These are phyloP conservation scores for Extremus antarcticus DNA, from an alignment of 495 filamentous ascomycete genomes.

Conservation along the genomic window DNA sequence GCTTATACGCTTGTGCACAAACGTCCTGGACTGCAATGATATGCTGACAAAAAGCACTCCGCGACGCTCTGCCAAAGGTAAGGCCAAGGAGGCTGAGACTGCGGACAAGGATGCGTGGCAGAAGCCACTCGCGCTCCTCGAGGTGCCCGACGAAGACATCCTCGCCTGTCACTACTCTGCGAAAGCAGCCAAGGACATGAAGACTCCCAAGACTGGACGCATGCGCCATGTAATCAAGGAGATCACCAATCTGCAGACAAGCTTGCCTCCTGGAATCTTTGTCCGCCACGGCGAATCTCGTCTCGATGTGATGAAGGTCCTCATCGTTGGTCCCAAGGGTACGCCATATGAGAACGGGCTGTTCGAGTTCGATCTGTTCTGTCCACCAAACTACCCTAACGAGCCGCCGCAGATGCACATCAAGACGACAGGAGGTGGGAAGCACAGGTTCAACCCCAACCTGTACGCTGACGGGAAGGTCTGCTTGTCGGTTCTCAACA, in stretches of 20 bases:
- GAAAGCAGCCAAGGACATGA: conserved; percentile 11
- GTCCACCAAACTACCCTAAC: conserved; percentile 37
- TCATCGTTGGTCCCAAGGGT: conserved; percentile 45
- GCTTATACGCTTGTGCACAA: conserved; percentile 10
- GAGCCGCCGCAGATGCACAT: conserved; percentile 41
- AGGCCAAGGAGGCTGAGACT: neutral
- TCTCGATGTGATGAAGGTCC: conserved; percentile 45
- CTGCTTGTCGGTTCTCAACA: conserved; percentile 50
- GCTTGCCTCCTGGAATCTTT: conserved; percentile 49
- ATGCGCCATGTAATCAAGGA: conserved; percentile 45
- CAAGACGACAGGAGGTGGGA: conserved; percentile 39
- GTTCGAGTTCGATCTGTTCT: conserved; percentile 52
- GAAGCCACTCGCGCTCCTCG: conserved; percentile 29
- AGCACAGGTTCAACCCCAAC: conserved; percentile 46
- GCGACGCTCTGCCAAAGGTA: neutral
- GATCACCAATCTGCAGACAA: conserved; percentile 38
- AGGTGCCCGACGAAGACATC: conserved; percentile 31
- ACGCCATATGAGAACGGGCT: conserved; percentile 53
- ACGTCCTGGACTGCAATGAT: neutral
- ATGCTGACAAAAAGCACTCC: neutral
- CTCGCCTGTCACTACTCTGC: conserved; percentile 19
- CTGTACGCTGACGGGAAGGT: conserved; percentile 47
- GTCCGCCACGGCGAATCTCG: conserved; percentile 42
- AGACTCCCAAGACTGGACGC: conserved; percentile 22
- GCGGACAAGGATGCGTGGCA: conserved; percentile 26